Evolutionary conservation across 129 eudicot species (phyloP).

Genomic region (Helianthus tuberosus): DNA sequence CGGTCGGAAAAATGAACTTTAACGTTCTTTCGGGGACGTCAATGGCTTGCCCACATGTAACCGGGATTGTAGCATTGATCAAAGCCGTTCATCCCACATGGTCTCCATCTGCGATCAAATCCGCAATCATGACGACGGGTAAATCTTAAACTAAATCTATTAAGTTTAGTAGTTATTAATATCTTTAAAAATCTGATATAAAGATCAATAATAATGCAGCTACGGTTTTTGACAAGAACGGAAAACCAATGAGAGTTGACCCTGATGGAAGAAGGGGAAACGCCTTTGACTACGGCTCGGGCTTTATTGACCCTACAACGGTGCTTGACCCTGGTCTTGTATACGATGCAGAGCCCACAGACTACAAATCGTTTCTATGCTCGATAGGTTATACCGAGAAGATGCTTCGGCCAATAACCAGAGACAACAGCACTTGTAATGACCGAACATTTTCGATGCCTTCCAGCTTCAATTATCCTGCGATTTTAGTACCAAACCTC

Average conservation of each 20-base stretch:
- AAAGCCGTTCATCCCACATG: conserved; percentile 85
- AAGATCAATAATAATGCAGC: conserved; percentile 53
- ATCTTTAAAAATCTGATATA: conserved; percentile 10
- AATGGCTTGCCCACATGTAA: conserved; percentile 93
- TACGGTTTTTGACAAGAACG: conserved; percentile 57
- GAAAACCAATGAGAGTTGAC: conserved; percentile 63
- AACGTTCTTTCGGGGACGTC: conserved; percentile 84
- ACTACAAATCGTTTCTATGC: conserved; percentile 87
- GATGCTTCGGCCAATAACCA: conserved; percentile 51
- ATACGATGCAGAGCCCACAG: conserved; percentile 67
- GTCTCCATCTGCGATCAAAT: conserved; percentile 92
- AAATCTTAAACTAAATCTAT: conserved; percentile 15
- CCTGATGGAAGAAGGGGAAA: conserved; percentile 64
- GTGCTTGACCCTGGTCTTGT: conserved; percentile 82
- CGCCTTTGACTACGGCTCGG: conserved; percentile 82
- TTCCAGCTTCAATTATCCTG: conserved; percentile 70
- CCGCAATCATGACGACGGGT: conserved; percentile 96
- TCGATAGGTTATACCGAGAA: conserved; percentile 64
- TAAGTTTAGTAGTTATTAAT: not conserved
- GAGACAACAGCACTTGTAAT: conserved; percentile 70
- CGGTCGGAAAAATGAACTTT: conserved; percentile 51
- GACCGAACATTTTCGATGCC: conserved; percentile 47
- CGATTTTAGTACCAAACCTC: conserved; percentile 73
- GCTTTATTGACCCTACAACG: conserved; percentile 64
- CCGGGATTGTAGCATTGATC: conserved; percentile 79